A percentile compares a stretch with the other conserved stretches of the same genome.
Conservation (phyloP, 225 moss, liverwort and hornwort species). For the Physcomitrium patens region DNA sequence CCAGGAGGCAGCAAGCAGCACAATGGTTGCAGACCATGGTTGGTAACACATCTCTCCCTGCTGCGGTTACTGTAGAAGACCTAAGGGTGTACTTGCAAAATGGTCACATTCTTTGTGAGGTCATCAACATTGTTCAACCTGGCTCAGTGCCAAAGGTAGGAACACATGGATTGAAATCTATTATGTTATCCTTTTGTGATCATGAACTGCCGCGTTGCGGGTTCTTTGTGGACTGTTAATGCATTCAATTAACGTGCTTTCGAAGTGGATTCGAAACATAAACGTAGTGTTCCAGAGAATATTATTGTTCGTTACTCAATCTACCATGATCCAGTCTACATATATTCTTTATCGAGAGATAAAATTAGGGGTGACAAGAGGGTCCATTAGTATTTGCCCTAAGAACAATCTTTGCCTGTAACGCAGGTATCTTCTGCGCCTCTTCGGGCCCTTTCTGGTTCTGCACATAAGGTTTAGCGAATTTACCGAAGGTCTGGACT, state of each 20-base stretch:
- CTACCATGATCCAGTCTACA: too few species aligned
- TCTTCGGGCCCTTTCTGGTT: too few species aligned
- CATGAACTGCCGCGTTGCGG: conserved; percentile 1
- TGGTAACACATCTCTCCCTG: conserved; percentile 44
- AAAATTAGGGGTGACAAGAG: background rate
- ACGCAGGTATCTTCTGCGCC: too few species aligned
- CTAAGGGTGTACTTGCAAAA: conserved; percentile 58
- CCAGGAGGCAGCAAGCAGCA: conserved; percentile 57
- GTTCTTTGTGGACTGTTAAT: background rate
- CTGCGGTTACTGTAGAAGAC: conserved; percentile 56
- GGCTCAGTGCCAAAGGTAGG: conserved; percentile 52
- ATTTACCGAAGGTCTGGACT: too few species aligned
- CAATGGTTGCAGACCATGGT: conserved; percentile 63
- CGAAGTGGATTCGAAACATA: too few species aligned
- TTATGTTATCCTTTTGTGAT: background rate
- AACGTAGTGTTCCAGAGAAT: too few species aligned
- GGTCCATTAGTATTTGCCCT: too few species aligned
- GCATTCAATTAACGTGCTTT: too few species aligned
- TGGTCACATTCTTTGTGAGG: conserved; percentile 59
- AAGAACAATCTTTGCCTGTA: too few species aligned
- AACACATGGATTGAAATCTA: background rate
- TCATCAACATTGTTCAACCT: conserved; percentile 61
- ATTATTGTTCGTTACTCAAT: too few species aligned
- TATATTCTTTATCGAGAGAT: too few species aligned
- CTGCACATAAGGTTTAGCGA: too few species aligned